Base-by-base conservation (phyloP, 2,329 filamentous ascomycete species). In the Pseudogymnoascus sp. region DNA sequence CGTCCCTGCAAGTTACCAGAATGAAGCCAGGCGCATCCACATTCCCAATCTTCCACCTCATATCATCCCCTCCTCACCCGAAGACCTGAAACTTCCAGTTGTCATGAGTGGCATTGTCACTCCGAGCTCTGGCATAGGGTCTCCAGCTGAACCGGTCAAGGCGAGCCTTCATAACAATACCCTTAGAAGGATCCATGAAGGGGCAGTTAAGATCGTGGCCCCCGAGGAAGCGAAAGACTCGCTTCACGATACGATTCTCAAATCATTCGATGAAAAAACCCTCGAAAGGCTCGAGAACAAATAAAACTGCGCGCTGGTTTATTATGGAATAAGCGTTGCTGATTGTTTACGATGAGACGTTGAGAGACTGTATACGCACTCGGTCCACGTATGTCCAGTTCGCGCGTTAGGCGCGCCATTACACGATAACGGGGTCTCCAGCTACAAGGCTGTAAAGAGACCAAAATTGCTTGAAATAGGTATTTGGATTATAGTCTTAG, bases 1-100 rank as follows among this genome's bases (percentile, higher is more conserved):
- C 73, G 96, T 97, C 64, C 96, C 95, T 2, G 93, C 93, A 16
- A 93, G 91, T 34, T 99, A 99, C 77, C 95, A 97, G 78, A 99
- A 99, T 73, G 89, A 95, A 75, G 91, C 93, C 18, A 95, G 91
- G 75, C 87, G 92, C 64, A 92, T 99, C 70, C 87, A 89, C 70
- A 96, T 99, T 66, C 89, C 90, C 2, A 81, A 80, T 64, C 79
- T 90, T 64, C 81, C 84, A 11, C 65, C 65, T 11, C 81, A 84
- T 60, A 86, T 92, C 61, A 84, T 96, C 12, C 89, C 91, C 1
- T 84, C 84, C 60, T 92, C 89, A 1, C 90, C 92, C 0, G 88
- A 96, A 75, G 90, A 92, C 67, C 88, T 95, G 70, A 84, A 87
- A 67, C 91, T 93, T 46, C 89, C 89, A 0, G 88, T 92, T 10